Evolutionary conservation across 257 asterid genomes (phyloP), one percentile per base, ranked within the genome.

Genomic region (Catharanthus roseus): DNA sequence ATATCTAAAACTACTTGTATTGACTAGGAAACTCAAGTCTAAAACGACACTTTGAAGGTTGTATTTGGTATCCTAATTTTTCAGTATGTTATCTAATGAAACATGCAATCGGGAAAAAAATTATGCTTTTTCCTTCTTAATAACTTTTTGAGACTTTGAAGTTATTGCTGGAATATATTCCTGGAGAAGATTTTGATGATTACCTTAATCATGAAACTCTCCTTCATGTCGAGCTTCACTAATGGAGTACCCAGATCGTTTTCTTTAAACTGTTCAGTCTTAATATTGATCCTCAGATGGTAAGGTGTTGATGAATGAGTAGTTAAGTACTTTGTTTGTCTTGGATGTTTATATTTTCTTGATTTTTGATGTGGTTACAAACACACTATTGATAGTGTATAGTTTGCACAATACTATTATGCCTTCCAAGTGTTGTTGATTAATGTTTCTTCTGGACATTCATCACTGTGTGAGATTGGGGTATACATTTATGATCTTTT

Each of bases 51-150:
- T n/a, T n/a, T n/a, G n/a, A n/a, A n/a, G n/a, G n/a, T n/a, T n/a
- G n/a, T 41, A 36, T 49, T 60, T 60, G 23, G 39, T 39, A 61
- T 74, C 54, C 61, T 70, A 21, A 9, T 44, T 33, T 45, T 41
- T 51, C 45, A 34, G 19, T 45, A 38, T 64, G 29, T 15, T 65
- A 58, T 53, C 24, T 36, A 54, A 36, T 23, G 15, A 1, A 4
- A 39, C 65, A 6, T 41, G 41, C 44, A 36, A 28, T n/a, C 62
- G 29, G n/a, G n/a, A n/a, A 33, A 63, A 23, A 45, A 57, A 24
- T 23, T 21, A 67, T 31, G 41, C 12, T 65, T 45, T 45, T 19
- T 13, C 44, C 28, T 33, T n/a, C 34, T 66, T 45, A 42, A 3
- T n/a, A 21, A 66, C 36, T 65, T 13, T n/a, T n/a, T n/a, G n/a